A percentile compares a stretch with the other conserved stretches of the same genome.
Evolutionary conservation across 208 protist genomes (phyloP).

Genomic region (Wallacemonas sp.): DNA sequence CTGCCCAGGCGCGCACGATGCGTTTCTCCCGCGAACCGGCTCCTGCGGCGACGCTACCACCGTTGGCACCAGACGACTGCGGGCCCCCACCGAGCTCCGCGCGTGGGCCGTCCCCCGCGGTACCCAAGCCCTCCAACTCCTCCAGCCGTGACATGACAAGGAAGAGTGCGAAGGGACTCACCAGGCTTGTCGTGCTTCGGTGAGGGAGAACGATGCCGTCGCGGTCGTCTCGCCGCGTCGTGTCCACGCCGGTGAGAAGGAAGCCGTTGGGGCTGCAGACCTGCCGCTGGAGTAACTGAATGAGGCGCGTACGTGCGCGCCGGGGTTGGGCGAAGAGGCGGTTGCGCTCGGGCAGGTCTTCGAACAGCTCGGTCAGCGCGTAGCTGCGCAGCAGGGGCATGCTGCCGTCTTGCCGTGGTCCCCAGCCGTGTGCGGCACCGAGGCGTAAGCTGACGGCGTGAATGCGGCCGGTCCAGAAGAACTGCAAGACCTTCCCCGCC

Average conservation of each 20-base stretch:
- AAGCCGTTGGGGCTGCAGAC: constrained; percentile 76
- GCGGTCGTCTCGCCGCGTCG: constrained; percentile 50
- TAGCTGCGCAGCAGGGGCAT: constrained; percentile 47
- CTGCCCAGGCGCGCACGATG: constrained; percentile 76
- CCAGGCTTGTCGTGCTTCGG: constrained; percentile 71
- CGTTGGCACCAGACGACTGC: constrained; percentile 11
- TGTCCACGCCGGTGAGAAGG: constrained; percentile 73
- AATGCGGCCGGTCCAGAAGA: constrained; percentile 61
- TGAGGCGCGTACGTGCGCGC: constrained; percentile 57
- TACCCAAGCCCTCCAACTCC: constrained; percentile 33
- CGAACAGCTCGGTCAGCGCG: constrained; percentile 69
- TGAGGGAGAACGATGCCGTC: constrained; percentile 64
- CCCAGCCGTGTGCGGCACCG: constrained; percentile 42
- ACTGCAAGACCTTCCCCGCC: constrained; percentile 58
- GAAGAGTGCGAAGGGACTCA: constrained; percentile 82
- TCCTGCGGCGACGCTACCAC: background rate
- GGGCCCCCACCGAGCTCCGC: constrained; percentile 19
- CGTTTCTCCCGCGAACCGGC: constrained; percentile 32
- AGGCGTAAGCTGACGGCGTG: constrained; percentile 48
- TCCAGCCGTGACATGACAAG: constrained; percentile 76
- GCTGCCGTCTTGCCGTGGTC: background rate
- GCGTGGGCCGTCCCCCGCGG: background rate
- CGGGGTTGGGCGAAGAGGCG: constrained; percentile 60
- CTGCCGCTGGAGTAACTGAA: constrained; percentile 81
- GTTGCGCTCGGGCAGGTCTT: constrained; percentile 67